Base-by-base conservation (phyloP, 345 rosid species). In the Nasturtium officinale region DNA sequence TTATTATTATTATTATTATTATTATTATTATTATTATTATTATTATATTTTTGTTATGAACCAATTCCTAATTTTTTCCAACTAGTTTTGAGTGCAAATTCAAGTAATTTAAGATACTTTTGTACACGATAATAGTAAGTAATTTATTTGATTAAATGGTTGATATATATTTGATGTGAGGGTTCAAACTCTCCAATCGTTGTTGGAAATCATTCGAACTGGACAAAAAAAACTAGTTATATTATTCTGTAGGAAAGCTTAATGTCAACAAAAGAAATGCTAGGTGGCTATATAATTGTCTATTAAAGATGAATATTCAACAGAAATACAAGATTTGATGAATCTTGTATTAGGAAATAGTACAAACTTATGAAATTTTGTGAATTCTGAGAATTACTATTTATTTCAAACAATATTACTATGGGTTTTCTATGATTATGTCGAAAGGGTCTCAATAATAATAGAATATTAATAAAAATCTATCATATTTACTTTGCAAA, bases 401-500 rank as follows among this genome's bases (percentile, higher is more conserved):
- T 29, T 29, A 6, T 5, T 29, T 26, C 28, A 26, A 2, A 26
- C 28, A 26, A 26, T 2, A 26, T 26, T 3, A 26, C 3, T 29
- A 29, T 29, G 32, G 32, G 32, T 29, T 29, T 29, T 5, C 32
- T 29, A 6, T 33, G 2, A n/a, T n/a, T 25, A 8, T 42, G 13
- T 40, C 8, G 38, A 38, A 7, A 61, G 21, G 15, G 5, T 43
- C 11, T 18, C 12, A 17, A 1, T 5, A 10, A 2, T 0, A 0
- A 9, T n/a, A 5, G 7, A 0, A 0, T 45, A 46, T 46, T 6
- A 9, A 1, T 28, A 9, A 0, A 0, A 0, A 8, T 3, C 5
- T 8, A 1, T n/a, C 1, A 10, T 1, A 6, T 0, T 0, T 0
- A 0, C 0, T 0, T 2, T 0, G 5, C 5, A 6, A 0, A 7